Evolutionary conservation across 2,329 filamentous ascomycete genomes (phyloP).

Genomic region (Simplicillium aogashimaense): DNA sequence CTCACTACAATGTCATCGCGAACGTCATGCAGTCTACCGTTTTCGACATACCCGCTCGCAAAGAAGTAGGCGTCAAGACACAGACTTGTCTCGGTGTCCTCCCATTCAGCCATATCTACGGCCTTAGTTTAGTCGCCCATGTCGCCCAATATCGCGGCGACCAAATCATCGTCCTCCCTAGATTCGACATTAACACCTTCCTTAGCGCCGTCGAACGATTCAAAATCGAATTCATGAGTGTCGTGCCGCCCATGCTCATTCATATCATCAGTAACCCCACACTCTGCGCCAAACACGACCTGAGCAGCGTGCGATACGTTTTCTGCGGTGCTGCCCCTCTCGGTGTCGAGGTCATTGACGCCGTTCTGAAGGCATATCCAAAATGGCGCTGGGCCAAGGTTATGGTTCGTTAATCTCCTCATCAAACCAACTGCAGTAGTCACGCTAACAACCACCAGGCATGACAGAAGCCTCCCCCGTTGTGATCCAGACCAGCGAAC

Average conservation of each 20-base stretch:
- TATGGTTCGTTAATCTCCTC: conserved; percentile 44
- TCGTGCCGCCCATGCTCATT: conserved; percentile 75
- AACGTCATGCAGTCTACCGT: conserved; percentile 56
- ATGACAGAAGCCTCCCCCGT: conserved; percentile 67
- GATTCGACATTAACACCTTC: conserved; percentile 62
- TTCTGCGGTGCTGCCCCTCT: conserved; percentile 71
- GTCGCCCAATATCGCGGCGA: conserved; percentile 60
- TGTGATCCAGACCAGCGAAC: conserved; percentile 43
- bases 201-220: conserved; percentile 56
- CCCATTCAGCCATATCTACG: conserved; percentile 76
- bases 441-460: conserved; percentile 29
- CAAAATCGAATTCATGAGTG: conserved; percentile 56
- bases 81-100: conserved; percentile 56
- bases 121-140: conserved; percentile 61
- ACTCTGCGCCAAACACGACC: conserved; percentile 52
- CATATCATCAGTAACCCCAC: conserved; percentile 55
- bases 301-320: conserved; percentile 53
- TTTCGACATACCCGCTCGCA: conserved; percentile 29
- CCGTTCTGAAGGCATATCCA: conserved; percentile 51
- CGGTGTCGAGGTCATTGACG: conserved; percentile 56
- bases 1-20: conserved; percentile 68
- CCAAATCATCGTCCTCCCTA: conserved; percentile 60
- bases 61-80: conserved; percentile 23
- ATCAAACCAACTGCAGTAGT: not conserved
- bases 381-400: conserved; percentile 59